Base-by-base conservation (phyloP, 176 grass and related monocot species). In the Raddia distichophylla region DNA sequence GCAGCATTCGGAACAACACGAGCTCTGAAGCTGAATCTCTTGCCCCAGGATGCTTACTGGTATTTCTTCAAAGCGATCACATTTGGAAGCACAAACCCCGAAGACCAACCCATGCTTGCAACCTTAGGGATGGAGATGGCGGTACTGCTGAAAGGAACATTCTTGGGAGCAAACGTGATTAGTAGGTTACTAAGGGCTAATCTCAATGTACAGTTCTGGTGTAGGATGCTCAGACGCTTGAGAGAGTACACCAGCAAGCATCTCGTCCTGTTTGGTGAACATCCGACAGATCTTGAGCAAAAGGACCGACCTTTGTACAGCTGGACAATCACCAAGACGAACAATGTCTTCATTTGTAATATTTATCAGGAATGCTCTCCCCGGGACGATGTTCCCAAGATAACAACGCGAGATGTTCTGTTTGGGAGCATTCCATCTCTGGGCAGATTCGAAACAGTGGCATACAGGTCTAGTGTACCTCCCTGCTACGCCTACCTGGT, bases 11-110 rank as follows among this genome's bases (percentile, higher is more conserved):
- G 81, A 19, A 83, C 82, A 18, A 11, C 49, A 13, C 3, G 34
- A 9, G 49, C 86, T 10, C 73, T 92, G 14, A 15, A 55, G 8
- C 47, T 82, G 0, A 34, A 57, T 0, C 4, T 14, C 37, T 53
- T 88, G 10, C 60, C 58, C 0, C 22, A 46, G 45, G 86, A 91
- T 57, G 66, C 77, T 40, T 85, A 78, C 18, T 84, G 80, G 76
- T 89, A 83, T 13, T 82, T 85, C 51, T 91, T 91, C 65, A 78
- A 78, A 66, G 17, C 47, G 0, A 10, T 67, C 2, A 59, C 72
- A 16, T 89, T 91, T 18, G 90, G 90, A 6, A 79, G 77, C 49
- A 6, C 58, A 5, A 47, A 91, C 7, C 49, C 82, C 1, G 33
- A 77, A 0, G 86, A 91, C 0, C 17, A 75, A 4, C 45, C 82